phyloP scores from a whole-genome alignment of 1,139 yeast species.

The Taphrina deformans region DNA sequence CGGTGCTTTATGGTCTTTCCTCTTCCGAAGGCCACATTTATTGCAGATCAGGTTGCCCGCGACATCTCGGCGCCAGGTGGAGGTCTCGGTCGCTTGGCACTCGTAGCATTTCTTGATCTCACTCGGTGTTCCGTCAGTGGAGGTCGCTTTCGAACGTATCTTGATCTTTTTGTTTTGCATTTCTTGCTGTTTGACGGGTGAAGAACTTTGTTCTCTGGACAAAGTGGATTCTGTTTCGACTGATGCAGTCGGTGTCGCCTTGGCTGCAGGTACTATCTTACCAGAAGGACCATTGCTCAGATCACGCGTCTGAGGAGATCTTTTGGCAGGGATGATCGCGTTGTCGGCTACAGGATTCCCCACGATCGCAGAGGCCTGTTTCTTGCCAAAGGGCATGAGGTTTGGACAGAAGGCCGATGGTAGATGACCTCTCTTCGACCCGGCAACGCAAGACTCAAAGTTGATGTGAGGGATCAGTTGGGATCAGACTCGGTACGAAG shows the following conservation, averaged over 20 bases:
- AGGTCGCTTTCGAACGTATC: not conserved
- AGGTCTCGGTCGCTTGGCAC: conserved; percentile 13
- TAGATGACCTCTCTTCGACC: not conserved
- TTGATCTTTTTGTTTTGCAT: not conserved
- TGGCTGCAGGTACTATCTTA: not conserved
- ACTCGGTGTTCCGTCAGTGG: not conserved
- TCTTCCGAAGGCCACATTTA: conserved; percentile 13
- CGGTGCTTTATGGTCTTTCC: conserved; percentile 6
- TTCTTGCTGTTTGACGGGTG: not conserved
- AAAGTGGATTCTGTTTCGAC: not conserved
- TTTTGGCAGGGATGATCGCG: not conserved
- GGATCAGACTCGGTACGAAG: not conserved
- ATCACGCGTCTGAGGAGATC: not conserved
- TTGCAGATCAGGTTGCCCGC: conserved; percentile 8
- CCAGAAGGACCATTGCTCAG: conserved; percentile 18
- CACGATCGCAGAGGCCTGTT: not conserved
- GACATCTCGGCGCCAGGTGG: conserved; percentile 12
- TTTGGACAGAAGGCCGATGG: not conserved
- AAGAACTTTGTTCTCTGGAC: not conserved
- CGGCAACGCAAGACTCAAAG: not conserved
- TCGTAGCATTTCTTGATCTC: not conserved
- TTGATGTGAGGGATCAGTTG: not conserved
- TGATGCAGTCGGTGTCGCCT: not conserved
- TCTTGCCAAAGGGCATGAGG: conserved; percentile 14
- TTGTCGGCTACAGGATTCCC: not conserved